Conservation (phyloP, 2,329 filamentous ascomycete genomes). For the Fusarium pseudocircinatum region DNA sequence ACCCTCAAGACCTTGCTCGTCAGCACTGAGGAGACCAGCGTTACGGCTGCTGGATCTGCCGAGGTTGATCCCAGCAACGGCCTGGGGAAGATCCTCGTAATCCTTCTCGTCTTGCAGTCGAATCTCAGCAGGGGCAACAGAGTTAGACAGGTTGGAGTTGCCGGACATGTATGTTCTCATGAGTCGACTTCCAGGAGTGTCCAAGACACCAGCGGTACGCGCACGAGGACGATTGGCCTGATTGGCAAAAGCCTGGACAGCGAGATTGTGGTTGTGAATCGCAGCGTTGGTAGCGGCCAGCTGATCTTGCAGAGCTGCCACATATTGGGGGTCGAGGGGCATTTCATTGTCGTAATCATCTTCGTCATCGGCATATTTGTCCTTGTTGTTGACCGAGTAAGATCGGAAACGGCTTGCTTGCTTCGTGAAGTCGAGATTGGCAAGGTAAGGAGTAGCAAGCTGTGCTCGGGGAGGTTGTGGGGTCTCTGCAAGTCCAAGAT, state of each 20-base stretch:
- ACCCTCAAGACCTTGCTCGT: conserved; percentile 84
- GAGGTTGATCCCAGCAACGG: conserved; percentile 83
- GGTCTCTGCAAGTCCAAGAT: conserved; percentile 92
- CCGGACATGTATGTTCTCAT: conserved; percentile 80
- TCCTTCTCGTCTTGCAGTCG: conserved; percentile 78
- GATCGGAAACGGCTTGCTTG: conserved; percentile 91
- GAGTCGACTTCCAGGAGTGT: conserved; percentile 74
- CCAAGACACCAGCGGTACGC: conserved; percentile 89
- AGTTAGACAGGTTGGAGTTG: conserved; percentile 74
- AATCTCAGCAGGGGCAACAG: conserved; percentile 79
- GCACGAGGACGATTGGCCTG: conserved; percentile 88
- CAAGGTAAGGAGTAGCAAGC: conserved; percentile 78
- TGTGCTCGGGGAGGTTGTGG: conserved; percentile 82
- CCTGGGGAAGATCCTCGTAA: conserved; percentile 82
- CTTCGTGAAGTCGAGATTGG: conserved; percentile 78
- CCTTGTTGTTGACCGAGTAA: conserved; percentile 98
- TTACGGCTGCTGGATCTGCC: conserved; percentile 72
- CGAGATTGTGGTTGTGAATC: conserved; percentile 91
- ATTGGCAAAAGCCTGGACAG: conserved; percentile 90
- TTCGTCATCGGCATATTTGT: conserved; percentile 92
- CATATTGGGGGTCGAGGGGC: conserved; percentile 65
- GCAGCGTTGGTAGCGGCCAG: conserved; percentile 71
- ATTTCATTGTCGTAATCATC: conserved; percentile 73
- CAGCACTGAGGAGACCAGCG: conserved; percentile 73
- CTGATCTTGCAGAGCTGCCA: conserved; percentile 70